phyloP scores from a whole-genome alignment of 805 yeast genomes.

The Pichia manshurica region DNA sequence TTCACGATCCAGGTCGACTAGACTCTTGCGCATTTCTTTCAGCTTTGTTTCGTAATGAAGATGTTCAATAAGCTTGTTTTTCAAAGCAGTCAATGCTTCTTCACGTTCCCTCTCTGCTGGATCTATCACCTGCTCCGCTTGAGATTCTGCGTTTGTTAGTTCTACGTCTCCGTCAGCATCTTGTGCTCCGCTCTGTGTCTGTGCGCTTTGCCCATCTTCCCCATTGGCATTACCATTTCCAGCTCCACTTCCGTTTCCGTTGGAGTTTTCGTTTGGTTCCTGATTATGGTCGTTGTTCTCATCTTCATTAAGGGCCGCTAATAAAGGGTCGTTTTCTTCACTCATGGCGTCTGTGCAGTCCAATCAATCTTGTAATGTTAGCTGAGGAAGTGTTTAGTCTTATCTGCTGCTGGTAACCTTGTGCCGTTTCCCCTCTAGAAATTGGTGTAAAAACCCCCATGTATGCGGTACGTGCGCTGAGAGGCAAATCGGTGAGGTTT shows the following conservation, averaged over 20 bases:
- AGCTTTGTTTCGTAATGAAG: slow-evolving; percentile 90
- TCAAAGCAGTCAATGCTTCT: slow-evolving; percentile 70
- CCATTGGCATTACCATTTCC: background rate
- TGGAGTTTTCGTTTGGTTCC: slow-evolving; percentile 4
- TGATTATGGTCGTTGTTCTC: slow-evolving; percentile 10
- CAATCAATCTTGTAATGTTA: background rate
- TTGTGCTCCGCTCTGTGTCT: slow-evolving; percentile 4
- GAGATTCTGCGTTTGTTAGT: background rate
- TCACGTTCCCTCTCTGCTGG: slow-evolving; percentile 40
- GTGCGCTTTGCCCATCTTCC: slow-evolving; percentile 7
- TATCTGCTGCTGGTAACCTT: too few relatives aligned
- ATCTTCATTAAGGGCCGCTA: slow-evolving; percentile 55
- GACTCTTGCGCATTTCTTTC: slow-evolving; percentile 74
- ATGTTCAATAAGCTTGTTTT: slow-evolving; percentile 84
- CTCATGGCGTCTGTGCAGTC: slow-evolving; percentile 20
- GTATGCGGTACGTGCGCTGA: background rate
- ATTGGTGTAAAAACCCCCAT: too few relatives aligned
- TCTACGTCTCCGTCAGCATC: slow-evolving; percentile 13
- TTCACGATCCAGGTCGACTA: slow-evolving; percentile 76
- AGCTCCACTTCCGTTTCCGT: slow-evolving; percentile 2
- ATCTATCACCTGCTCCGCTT: slow-evolving; percentile 8
- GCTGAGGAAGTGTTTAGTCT: too few relatives aligned
- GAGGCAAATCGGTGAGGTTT: background rate
- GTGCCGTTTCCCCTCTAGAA: too few relatives aligned
- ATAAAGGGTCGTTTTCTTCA: slow-evolving; percentile 66